A percentile compares a stretch with the other conserved stretches of the same genome.
These are phyloP conservation scores for Aspergillus neoniger DNA, from an alignment of 2,329 filamentous ascomycete species.

Conservation along the genomic window DNA sequence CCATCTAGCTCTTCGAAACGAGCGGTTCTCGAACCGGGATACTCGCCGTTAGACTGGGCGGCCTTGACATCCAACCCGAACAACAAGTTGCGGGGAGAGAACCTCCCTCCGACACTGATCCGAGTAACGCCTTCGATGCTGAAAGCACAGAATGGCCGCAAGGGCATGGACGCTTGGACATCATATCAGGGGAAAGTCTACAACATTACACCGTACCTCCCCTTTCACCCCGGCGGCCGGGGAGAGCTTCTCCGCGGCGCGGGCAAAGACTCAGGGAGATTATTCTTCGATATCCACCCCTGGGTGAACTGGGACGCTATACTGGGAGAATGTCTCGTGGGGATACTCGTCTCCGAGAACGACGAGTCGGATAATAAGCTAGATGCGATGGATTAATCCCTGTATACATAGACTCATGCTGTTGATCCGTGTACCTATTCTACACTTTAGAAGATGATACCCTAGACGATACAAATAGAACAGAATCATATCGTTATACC, in stretches of 20 bases:
- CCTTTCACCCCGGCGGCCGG: constrained; percentile 82
- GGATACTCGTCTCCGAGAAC: constrained; percentile 61
- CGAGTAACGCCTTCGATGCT: constrained; percentile 83
- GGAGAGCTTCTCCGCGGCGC: constrained; percentile 64
- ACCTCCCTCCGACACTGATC: constrained; percentile 56
- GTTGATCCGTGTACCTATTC: not conserved
- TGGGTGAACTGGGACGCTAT: constrained; percentile 72
- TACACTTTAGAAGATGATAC: not conserved
- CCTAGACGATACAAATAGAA: not conserved
- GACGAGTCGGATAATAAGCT: constrained; percentile 42
- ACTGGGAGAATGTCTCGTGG: constrained; percentile 62
- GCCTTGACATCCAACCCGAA: constrained; percentile 65
- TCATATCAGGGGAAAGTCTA: constrained; percentile 88
- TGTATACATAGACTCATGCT: not conserved
- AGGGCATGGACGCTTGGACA: constrained; percentile 87
- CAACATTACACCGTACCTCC: constrained; percentile 85
- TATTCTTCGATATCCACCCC: constrained; percentile 66
- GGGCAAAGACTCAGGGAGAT: constrained; percentile 64
- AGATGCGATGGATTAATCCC: constrained; percentile 62
- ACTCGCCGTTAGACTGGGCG: constrained; percentile 96
- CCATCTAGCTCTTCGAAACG: constrained; percentile 46
- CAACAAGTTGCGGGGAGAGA: constrained; percentile 65
- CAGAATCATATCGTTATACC: not conserved
- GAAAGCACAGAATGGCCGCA: constrained; percentile 75
- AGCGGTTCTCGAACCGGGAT: constrained; percentile 74